A percentile compares a stretch with the other conserved stretches of the same genome.
Conservation (phyloP, 345 rosid species). For the Cardamine resedifolia region DNA sequence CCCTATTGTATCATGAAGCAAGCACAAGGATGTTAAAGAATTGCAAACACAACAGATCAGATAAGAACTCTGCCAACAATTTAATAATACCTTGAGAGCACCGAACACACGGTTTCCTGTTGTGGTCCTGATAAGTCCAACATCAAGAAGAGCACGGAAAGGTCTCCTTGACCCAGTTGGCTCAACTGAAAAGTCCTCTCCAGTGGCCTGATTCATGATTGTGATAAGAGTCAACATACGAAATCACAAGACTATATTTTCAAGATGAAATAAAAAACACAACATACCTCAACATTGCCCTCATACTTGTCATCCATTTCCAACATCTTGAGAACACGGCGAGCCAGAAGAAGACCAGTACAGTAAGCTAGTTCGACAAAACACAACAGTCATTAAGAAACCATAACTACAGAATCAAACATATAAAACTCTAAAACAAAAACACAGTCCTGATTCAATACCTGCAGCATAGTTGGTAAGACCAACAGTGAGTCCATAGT, state of each 20-base stretch:
- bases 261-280: background rate
- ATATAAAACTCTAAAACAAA: background rate
- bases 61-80: background rate
- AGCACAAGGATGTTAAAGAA: background rate
- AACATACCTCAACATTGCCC: constrained; percentile 62
- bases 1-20: constrained; percentile 41
- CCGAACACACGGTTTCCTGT: constrained; percentile 82
- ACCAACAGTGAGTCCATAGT: constrained; percentile 65
- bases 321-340: constrained; percentile 61
- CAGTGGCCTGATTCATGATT: constrained; percentile 46
- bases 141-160: constrained; percentile 82
- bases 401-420: background rate
- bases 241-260: too few species aligned
- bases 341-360: constrained; percentile 74
- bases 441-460: constrained; percentile 7
- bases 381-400: background rate
- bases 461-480: constrained; percentile 80
- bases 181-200: constrained; percentile 73
- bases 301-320: constrained; percentile 70
- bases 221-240: background rate
- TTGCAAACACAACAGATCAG: background rate
- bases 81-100: constrained; percentile 58
- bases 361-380: constrained; percentile 50
- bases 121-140: constrained; percentile 69
- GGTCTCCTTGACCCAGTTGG: constrained; percentile 72